These are phyloP conservation scores for Conticribra guillardii DNA, from an alignment of 108 stramenopile genomes.

Conservation along the genomic window DNA sequence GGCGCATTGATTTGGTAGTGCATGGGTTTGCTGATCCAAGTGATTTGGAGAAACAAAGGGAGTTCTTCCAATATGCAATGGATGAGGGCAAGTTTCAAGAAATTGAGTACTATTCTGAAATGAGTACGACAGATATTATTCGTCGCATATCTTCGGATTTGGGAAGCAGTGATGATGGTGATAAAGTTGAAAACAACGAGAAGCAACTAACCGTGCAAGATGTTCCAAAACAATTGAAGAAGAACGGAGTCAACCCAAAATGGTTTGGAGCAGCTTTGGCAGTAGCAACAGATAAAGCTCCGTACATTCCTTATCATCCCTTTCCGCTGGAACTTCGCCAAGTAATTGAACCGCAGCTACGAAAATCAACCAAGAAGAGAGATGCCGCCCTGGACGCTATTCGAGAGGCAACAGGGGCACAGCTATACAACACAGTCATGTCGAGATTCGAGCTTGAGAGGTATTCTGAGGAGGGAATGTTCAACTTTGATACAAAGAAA, in stretches of 20 bases:
- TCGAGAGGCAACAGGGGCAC: slow-evolving; percentile 39
- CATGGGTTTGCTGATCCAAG: slow-evolving; percentile 72
- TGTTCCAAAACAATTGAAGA: not conserved
- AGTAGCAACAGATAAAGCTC: slow-evolving; percentile 48
- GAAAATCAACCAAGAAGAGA: slow-evolving; percentile 50
- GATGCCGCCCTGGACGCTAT: slow-evolving; percentile 50
- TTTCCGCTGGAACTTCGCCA: slow-evolving; percentile 52
- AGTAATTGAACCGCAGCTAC: slow-evolving; percentile 63
- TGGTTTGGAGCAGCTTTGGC: slow-evolving; percentile 68
- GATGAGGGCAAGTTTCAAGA: slow-evolving; percentile 57
- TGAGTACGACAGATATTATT: slow-evolving; percentile 72
- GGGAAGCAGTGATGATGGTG: not conserved
- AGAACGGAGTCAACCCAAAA: slow-evolving; percentile 33
- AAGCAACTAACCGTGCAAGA: not conserved
- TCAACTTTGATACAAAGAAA: slow-evolving; percentile 30
- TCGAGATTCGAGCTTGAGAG: slow-evolving; percentile 1
- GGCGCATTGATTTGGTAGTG: slow-evolving; percentile 74
- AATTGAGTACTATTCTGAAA: slow-evolving; percentile 59
- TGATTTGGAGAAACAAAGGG: slow-evolving; percentile 59
- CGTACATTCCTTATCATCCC: slow-evolving; percentile 53
- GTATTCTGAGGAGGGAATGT: slow-evolving; percentile 33
- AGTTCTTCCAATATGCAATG: slow-evolving; percentile 63
- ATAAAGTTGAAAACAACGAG: slow-evolving; percentile 3
- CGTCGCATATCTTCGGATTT: slow-evolving; percentile 30
- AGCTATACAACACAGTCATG: slow-evolving; percentile 10